Base-by-base conservation (phyloP, 208 protist species). In the Leishmania turanica region DNA sequence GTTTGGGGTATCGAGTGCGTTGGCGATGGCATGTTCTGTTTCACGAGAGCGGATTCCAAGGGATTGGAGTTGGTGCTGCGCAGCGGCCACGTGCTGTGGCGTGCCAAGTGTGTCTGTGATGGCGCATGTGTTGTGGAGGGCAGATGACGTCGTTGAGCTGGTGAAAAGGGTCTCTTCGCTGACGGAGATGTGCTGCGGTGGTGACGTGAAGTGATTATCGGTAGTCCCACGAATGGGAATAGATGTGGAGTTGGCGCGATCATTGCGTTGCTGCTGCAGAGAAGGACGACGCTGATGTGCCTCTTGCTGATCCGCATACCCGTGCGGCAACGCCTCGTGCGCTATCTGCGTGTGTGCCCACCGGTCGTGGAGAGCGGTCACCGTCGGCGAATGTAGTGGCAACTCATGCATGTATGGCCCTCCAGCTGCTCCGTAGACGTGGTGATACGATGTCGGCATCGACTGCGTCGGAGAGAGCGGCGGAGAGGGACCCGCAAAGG, bases 301-400 rank as follows among this genome's bases (percentile, higher is more conserved):
- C 17, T 51, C 34, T 0, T 42, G 31, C 51, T 60, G 34, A 13
- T 42, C 17, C n/a, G 24, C 51, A 34, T 6, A 45, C 1, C 3
- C 4, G n/a, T 31, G 27, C 3, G 8, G n/a, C n/a, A 62, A 56
- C 1, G 51, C 8, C 19, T 31, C 31, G 47, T 62, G 3, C 1
- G 21, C 5, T 13, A 42, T 7, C 3, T 77, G 73, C 70, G 24
- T 31, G 53, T 58, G 51, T 45, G 40, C 69, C 9, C 64, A n/a
- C 5, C 37, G 51, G 13, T 78, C 79, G 24, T 74, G 49, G 76
- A 76, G 27, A 4, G 75, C 75, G 3, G 37, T 53, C 27, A 37
- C 69, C 19, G 75, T 72, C 15, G 49, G 70, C 0, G 62, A 19
- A 51, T 88, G 79, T 0, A 84, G 68, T 8, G 75, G 81, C 21